These are phyloP conservation scores for Crucihimalaya himalaica DNA, from an alignment of 345 rosid genomes.

Conservation along the genomic window DNA sequence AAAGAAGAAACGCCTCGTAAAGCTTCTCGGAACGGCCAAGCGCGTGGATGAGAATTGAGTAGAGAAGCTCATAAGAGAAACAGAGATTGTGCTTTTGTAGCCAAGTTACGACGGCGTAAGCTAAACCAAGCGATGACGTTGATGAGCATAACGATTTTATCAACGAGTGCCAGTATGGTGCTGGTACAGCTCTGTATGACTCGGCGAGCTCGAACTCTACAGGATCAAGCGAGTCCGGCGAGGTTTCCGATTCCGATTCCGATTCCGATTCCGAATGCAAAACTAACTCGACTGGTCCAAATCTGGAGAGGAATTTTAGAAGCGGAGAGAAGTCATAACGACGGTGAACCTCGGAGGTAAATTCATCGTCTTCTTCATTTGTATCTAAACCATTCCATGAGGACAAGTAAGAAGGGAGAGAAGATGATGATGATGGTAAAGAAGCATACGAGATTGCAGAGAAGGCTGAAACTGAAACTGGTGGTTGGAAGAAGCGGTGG, in stretches of 20 bases:
- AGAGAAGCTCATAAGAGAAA: constrained; percentile 92
- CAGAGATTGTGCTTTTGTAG: constrained; percentile 87
- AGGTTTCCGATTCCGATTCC: constrained; percentile 24
- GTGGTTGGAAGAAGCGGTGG: constrained; percentile 44
- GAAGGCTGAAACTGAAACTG: constrained; percentile 31
- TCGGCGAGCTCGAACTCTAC: constrained; percentile 74
- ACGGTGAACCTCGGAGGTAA: constrained; percentile 49
- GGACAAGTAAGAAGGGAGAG: constrained; percentile 20
- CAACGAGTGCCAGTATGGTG: constrained; percentile 87
- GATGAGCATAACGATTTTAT: constrained; percentile 69
- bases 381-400: constrained; percentile 30
- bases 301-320: constrained; percentile 59
- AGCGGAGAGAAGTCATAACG: constrained; percentile 92
- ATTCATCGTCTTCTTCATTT: constrained; percentile 41
- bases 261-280: constrained; percentile 36
- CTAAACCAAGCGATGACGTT: constrained; percentile 52
- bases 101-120: constrained; percentile 89
- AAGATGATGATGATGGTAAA: constrained; percentile 19
- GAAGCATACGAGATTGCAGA: constrained; percentile 36
- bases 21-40: constrained; percentile 96
- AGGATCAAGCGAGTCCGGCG: constrained; percentile 56
- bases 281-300: constrained; percentile 32
- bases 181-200: constrained; percentile 82
- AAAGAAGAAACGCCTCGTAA: constrained; percentile 88
- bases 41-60: constrained; percentile 86